A percentile compares a stretch with the other conserved stretches of the same genome.
phyloP scores from a whole-genome alignment of 352 stramenopile species.

The Globisporangium nagaii region DNA sequence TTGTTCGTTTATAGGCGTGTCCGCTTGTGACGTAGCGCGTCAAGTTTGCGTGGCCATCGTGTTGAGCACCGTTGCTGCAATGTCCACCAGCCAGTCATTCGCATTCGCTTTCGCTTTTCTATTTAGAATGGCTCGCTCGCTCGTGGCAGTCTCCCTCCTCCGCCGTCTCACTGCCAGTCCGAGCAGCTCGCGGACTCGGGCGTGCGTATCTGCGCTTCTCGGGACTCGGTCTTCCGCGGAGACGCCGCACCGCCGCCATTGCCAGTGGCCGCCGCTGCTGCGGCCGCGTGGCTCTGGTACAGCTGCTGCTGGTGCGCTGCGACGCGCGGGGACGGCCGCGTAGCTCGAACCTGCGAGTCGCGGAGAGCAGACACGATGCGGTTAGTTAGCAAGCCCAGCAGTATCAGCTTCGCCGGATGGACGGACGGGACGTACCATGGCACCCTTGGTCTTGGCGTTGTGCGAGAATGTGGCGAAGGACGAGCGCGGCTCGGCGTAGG shows the following conservation, averaged over 20 bases:
- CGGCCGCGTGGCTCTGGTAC: background rate
- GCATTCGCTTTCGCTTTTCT: no score
- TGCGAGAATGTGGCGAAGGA: conserved; percentile 73
- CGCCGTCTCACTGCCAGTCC: no score
- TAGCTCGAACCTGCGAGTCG: conserved; percentile 6
- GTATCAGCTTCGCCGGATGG: background rate
- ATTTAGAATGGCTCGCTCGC: no score
- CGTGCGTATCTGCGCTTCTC: conserved; percentile 9
- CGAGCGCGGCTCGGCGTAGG: conserved; percentile 62
- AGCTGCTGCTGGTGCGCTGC: background rate
- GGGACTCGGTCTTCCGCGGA: conserved; percentile 10
- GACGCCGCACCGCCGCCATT: background rate
- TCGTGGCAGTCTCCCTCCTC: no score
- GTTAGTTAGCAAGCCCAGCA: background rate
- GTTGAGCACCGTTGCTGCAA: no score
- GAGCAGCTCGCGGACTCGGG: conserved; percentile 3
- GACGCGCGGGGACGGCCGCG: conserved; percentile 14
- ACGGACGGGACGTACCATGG: conserved; percentile 6
- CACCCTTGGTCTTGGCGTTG: conserved; percentile 51
- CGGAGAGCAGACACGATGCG: background rate
- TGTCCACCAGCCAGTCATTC: no score
- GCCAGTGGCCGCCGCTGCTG: no score
- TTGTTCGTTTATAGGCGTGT: no score
- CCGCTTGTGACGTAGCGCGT: no score
- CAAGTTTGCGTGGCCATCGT: no score